A percentile compares a stretch with the other conserved stretches of the same genome.
Evolutionary conservation across 305 asterid species (phyloP).

Genomic region (Fraxinus platypoda): DNA sequence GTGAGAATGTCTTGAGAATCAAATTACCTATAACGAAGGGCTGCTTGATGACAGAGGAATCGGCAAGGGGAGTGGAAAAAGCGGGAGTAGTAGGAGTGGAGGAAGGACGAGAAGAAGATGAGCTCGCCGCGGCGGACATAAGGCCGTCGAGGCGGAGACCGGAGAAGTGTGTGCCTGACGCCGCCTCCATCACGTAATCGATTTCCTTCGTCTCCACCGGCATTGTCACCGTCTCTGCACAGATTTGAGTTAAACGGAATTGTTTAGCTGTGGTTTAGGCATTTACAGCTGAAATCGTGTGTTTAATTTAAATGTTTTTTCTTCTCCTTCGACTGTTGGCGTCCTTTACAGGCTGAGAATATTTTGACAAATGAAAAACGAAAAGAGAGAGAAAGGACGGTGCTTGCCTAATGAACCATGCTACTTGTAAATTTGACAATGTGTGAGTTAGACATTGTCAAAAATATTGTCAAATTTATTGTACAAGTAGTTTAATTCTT

Average conservation of each 20-base stretch:
- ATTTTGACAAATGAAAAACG: background rate
- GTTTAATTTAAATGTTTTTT: too few relatives aligned
- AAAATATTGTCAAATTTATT: too few relatives aligned
- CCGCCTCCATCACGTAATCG: constrained; percentile 86
- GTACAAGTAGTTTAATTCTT: too few relatives aligned
- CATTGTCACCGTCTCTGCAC: background rate
- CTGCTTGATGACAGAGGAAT: constrained; percentile 57
- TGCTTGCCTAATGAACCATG: too few relatives aligned
- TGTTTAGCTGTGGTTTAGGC: background rate
- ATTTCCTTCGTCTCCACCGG: constrained; percentile 31
- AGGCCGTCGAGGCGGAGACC: constrained; percentile 71
- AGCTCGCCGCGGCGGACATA: constrained; percentile 33
- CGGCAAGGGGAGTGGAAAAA: constrained; percentile 34
- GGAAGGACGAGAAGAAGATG: constrained; percentile 58
- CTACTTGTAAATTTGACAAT: too few relatives aligned
- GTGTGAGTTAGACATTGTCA: too few relatives aligned
- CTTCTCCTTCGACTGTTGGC: background rate
- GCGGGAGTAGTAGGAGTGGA: constrained; percentile 30
- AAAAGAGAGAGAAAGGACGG: background rate
- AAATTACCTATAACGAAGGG: constrained; percentile 86
- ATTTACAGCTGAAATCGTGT: background rate
- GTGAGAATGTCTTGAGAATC: background rate
- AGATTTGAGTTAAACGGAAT: background rate
- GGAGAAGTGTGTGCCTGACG: constrained; percentile 81
- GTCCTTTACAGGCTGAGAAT: background rate